A percentile compares a stretch with the other conserved stretches of the same genome.
phyloP scores from a whole-genome alignment of 2,329 filamentous ascomycete species.

The Fusarium sp. region DNA sequence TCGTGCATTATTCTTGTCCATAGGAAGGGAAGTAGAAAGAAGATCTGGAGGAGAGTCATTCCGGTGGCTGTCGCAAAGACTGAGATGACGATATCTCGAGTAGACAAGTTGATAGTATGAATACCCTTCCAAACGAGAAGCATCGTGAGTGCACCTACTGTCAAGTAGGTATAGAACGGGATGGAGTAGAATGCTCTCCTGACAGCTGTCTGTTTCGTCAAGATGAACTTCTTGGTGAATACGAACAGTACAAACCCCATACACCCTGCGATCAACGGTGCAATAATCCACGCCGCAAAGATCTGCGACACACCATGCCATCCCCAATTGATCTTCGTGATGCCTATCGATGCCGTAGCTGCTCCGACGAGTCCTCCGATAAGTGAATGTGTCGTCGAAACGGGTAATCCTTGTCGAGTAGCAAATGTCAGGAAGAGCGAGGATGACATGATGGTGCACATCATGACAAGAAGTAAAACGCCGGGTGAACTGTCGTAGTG shows the following conservation, averaged over 20 bases:
- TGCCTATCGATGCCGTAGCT: slow-evolving; percentile 52
- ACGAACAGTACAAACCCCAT: slow-evolving; percentile 51
- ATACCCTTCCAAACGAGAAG: slow-evolving; percentile 64
- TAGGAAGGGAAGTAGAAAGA: slow-evolving; percentile 66
- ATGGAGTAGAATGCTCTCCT: slow-evolving; percentile 51
- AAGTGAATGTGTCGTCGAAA: slow-evolving; percentile 66
- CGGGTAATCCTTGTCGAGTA: slow-evolving; percentile 63
- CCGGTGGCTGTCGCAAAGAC: slow-evolving; percentile 59
- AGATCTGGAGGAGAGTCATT: slow-evolving; percentile 54
- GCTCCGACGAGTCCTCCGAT: slow-evolving; percentile 57
- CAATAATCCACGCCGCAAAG: slow-evolving; percentile 54
- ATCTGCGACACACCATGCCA: slow-evolving; percentile 54
- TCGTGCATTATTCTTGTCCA: slow-evolving; percentile 62
- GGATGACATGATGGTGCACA: slow-evolving; percentile 63
- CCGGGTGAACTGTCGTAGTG: slow-evolving; percentile 66
- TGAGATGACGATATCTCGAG: slow-evolving; percentile 45
- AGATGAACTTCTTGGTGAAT: slow-evolving; percentile 50
- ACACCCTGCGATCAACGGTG: slow-evolving; percentile 50
- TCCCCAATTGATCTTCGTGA: slow-evolving; percentile 53
- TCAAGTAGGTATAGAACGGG: slow-evolving; percentile 54
- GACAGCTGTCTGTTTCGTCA: slow-evolving; percentile 47
- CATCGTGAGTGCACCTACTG: slow-evolving; percentile 54
- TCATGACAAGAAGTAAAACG: slow-evolving; percentile 66
- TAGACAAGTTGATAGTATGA: slow-evolving; percentile 40
- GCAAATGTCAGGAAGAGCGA: slow-evolving; percentile 65